Evolutionary conservation across 805 yeast species (phyloP), one percentile per base, ranked within the genome.

Genomic region (Ogataea methanolica): DNA sequence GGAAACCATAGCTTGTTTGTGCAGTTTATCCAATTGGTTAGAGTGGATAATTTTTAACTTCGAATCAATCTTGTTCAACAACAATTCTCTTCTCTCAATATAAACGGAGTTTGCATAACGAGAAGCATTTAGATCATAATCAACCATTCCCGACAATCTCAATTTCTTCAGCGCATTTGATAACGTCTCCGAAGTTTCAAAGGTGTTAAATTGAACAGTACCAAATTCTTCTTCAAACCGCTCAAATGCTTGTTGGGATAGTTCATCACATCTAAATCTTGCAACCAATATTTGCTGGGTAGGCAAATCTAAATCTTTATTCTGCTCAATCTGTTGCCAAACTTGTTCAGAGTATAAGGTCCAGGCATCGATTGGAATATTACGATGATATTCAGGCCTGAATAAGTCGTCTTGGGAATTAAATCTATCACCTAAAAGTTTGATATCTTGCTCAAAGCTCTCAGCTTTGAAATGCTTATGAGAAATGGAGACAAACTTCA

Each of bases 251-350:
- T 73, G 74, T 39, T 73, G 68, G 21, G 85, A 76, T 42, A 94
- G 87, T 66, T 94, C 98, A 60, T 90, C 96, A 65, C 98, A 92
- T 60, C 96, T 82, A 69, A 89, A 92, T 58, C 94, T 80, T 7
- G 99, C 96, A 22, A 94, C 98, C 50, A 94, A 73, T 33, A 88
- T 87, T 65, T 94, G 99, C 62, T 94, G 99, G 2, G 98, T 91
- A 26, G 99, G 99, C 54, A 94, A 74, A 68, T 94, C 99, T 53
- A 94, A 77, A 63, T 94, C 99, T 67, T 89, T 91, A 69, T 94
- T 94, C 51, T 77, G 75, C 64, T 89, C 96, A 58, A 94, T 94
- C 66, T 89, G 96, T 44, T 87, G 83, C 99, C 99, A 94, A 55
- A 96, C 83, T 60, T 83, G 86, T 46, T 82, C 84, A 1, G 97